Evolutionary conservation across 2,329 filamentous ascomycete genomes (phyloP).

Genomic region (Exophiala bonariae): DNA sequence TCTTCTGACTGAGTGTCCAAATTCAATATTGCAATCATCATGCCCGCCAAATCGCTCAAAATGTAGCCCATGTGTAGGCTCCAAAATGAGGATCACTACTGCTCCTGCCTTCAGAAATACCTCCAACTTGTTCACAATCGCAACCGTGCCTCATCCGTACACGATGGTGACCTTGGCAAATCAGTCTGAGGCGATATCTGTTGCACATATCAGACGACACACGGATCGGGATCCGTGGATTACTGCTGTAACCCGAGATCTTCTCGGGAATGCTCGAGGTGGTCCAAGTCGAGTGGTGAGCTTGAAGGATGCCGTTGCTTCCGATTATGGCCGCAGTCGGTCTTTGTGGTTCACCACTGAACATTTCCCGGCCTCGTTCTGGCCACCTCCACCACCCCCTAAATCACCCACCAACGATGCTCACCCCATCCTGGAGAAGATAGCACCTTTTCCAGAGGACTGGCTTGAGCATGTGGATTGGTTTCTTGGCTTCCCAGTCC

Average conservation of each 20-base stretch:
- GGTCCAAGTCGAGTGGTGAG: constrained; percentile 66
- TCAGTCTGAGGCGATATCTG: constrained; percentile 59
- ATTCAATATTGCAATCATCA: constrained; percentile 69
- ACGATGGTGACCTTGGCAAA: constrained; percentile 71
- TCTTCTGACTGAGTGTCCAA: constrained; percentile 73
- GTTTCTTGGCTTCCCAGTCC: constrained; percentile 83
- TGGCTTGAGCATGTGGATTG: constrained; percentile 71
- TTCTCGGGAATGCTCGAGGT: constrained; percentile 64
- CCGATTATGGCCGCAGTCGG: constrained; percentile 61
- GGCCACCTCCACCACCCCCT: constrained; percentile 21
- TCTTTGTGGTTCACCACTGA: constrained; percentile 83
- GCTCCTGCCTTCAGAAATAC: constrained; percentile 70
- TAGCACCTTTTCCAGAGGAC: constrained; percentile 46
- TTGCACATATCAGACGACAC: constrained; percentile 65
- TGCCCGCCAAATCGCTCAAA: constrained; percentile 79
- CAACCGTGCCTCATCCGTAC: constrained; percentile 87
- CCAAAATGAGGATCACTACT: constrained; percentile 66
- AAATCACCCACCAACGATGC: constrained; percentile 31
- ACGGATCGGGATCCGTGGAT: constrained; percentile 80
- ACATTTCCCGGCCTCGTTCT: constrained; percentile 43
- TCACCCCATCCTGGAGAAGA: constrained; percentile 25
- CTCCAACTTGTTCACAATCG: constrained; percentile 74
- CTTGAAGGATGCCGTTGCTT: constrained; percentile 80
- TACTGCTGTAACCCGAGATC: constrained; percentile 65
- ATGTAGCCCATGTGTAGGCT: constrained; percentile 72